phyloP scores from a whole-genome alignment of 2,329 filamentous ascomycete genomes.

The Fusarium luffae region DNA sequence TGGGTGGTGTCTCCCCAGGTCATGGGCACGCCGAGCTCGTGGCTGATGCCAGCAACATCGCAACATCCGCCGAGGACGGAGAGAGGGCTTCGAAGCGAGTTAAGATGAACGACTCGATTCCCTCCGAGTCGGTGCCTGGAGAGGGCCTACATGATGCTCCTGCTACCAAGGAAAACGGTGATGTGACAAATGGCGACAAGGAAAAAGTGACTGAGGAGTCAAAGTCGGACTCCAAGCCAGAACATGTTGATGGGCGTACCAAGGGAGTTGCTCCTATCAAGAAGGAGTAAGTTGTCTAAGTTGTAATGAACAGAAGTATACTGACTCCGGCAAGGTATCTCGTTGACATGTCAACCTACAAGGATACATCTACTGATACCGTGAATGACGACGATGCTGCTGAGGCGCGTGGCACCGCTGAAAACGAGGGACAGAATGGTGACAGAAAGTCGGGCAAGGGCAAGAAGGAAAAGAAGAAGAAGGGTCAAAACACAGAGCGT shows the following conservation, averaged over 20 bases:
- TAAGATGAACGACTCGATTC: constrained; percentile 59
- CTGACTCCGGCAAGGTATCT: constrained; percentile 54
- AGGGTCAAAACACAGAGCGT: constrained; percentile 82
- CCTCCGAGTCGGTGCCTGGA: constrained; percentile 29
- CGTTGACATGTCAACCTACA: constrained; percentile 50
- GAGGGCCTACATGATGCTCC: constrained; percentile 39
- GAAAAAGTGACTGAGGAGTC: constrained; percentile 20
- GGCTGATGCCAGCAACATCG: constrained; percentile 31
- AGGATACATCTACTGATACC: constrained; percentile 36
- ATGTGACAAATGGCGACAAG: constrained; percentile 33
- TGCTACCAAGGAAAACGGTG: constrained; percentile 23
- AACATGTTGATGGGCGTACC: constrained; percentile 47
- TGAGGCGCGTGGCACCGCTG: constrained; percentile 54
- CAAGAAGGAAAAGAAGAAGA: constrained; percentile 60
- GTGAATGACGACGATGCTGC: constrained; percentile 61
- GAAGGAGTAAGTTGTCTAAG: constrained; percentile 67
- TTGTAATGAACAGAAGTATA: background rate
- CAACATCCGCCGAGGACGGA: constrained; percentile 16
- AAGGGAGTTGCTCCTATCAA: constrained; percentile 78
- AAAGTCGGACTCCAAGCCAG: constrained; percentile 19
- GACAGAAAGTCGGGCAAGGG: constrained; percentile 61
- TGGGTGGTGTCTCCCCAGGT: constrained; percentile 37
- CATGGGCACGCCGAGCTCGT: constrained; percentile 26
- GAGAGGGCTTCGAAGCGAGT: constrained; percentile 68
- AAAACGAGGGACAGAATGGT: constrained; percentile 62